Conservation (phyloP, 2,329 filamentous ascomycete genomes). For the Aspergillus sp. region DNA sequence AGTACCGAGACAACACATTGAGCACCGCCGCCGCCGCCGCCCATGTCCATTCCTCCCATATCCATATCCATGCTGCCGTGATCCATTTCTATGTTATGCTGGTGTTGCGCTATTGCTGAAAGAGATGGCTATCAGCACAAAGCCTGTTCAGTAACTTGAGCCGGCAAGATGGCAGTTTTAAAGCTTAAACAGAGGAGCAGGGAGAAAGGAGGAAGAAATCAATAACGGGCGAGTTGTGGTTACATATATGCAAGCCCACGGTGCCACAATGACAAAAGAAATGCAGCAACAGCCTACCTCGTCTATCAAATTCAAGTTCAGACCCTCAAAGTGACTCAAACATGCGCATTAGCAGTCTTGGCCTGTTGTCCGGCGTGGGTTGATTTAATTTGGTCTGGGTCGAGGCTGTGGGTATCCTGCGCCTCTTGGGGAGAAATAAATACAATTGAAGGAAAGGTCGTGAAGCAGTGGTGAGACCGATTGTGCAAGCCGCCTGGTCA, state of each 20-base stretch:
- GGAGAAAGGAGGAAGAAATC: neutral
- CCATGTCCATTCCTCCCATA: constrained; percentile 54
- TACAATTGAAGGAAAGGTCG: neutral
- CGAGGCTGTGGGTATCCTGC: neutral
- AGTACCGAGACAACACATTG: constrained; percentile 29
- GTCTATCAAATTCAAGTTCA: neutral
- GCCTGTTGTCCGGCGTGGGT: neutral
- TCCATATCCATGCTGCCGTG: constrained; percentile 16
- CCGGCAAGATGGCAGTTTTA: neutral
- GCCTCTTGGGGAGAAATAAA: neutral
- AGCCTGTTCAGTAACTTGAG: neutral
- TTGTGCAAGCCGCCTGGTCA: too few species aligned
- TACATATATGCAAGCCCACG: neutral
- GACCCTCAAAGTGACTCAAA: neutral
- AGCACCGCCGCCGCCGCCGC: constrained; percentile 49
- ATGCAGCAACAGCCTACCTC: neutral
- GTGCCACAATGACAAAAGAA: neutral
- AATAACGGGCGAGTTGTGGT: neutral
- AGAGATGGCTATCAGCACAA: neutral
- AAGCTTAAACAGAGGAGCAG: neutral
- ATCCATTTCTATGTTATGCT: neutral
- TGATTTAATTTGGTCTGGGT: neutral
- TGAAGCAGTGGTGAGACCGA: neutral
- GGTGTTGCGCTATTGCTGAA: constrained; percentile 31
- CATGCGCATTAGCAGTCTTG: neutral